A percentile compares a stretch with the other conserved stretches of the same genome.
Evolutionary conservation across 768 basidiomycete species (phyloP).

Genomic region (Podaxis pistillaris): DNA sequence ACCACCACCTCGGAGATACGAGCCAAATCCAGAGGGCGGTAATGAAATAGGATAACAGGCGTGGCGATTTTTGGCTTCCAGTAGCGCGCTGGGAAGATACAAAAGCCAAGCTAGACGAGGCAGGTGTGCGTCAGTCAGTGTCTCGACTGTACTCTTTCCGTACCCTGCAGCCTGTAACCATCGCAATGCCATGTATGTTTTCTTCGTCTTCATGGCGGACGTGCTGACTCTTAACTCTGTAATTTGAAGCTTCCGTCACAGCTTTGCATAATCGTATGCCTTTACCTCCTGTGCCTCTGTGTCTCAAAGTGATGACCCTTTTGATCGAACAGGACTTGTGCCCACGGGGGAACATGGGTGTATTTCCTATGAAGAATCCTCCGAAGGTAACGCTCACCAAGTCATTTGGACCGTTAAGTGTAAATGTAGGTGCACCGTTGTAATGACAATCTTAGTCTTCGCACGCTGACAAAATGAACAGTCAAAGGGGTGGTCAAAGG

Average conservation of each 20-base stretch:
- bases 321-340: constrained; percentile 5
- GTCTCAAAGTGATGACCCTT: neutral
- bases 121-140: neutral
- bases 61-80: neutral
- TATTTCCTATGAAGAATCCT: constrained; percentile 40
- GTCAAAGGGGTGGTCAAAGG: constrained; percentile 50
- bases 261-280: constrained; percentile 46
- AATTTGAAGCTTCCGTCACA: constrained; percentile 27
- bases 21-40: neutral
- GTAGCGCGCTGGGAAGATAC: neutral
- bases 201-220: neutral
- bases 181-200: constrained; percentile 22
- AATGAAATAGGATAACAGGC: neutral
- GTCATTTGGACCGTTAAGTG: constrained; percentile 53
- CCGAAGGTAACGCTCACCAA: constrained; percentile 40
- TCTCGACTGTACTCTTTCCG: neutral
- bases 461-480: constrained; percentile 21
- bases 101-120: neutral
- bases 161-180: neutral
- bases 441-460: neutral
- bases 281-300: neutral
- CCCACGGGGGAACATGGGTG: neutral
- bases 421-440: constrained; percentile 42
- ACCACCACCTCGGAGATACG: neutral
- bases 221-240: constrained; percentile 2